phyloP scores from a whole-genome alignment of 768 basidiomycete genomes.

The Phylloporus sp. region DNA sequence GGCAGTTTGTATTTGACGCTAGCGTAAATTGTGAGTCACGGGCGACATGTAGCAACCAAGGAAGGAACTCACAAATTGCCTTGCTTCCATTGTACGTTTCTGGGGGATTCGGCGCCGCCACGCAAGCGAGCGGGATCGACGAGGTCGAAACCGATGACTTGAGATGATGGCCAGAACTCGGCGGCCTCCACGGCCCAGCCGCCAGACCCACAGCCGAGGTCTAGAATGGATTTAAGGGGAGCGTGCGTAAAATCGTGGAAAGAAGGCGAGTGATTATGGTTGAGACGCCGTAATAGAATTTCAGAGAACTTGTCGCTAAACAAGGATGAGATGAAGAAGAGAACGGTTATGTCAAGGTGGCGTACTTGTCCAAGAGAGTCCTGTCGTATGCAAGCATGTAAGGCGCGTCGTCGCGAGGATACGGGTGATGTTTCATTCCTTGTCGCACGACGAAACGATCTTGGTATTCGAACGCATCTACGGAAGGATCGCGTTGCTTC shows the following conservation, averaged over 20 bases:
- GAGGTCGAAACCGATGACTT: conserved; percentile 64
- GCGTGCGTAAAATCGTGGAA: conserved; percentile 50
- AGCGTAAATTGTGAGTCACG: conserved; percentile 14
- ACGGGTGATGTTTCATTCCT: conserved; percentile 53
- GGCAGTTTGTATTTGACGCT: conserved; percentile 57
- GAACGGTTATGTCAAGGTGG: conserved; percentile 5
- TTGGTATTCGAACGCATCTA: conserved; percentile 19
- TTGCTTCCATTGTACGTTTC: conserved; percentile 45
- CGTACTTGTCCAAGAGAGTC: conserved; percentile 55
- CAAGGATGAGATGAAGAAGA: conserved; percentile 8
- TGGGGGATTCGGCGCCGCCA: conserved; percentile 36
- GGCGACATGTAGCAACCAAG: not conserved
- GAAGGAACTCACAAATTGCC: conserved; percentile 60
- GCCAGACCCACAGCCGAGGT: conserved; percentile 73
- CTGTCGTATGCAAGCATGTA: conserved; percentile 68
- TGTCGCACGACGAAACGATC: conserved; percentile 23
- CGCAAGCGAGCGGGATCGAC: conserved; percentile 34
- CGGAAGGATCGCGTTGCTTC: conserved; percentile 8
- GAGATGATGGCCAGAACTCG: conserved; percentile 52
- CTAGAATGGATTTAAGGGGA: conserved; percentile 55
- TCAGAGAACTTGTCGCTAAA: conserved; percentile 59
- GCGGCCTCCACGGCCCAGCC: conserved; percentile 64
- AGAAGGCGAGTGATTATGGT: conserved; percentile 48
- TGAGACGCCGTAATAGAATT: conserved; percentile 50
- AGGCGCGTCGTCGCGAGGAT: conserved; percentile 40